Evolutionary conservation across 2,329 filamentous ascomycete species (phyloP).

Genomic region (Fusarium heterosporum): DNA sequence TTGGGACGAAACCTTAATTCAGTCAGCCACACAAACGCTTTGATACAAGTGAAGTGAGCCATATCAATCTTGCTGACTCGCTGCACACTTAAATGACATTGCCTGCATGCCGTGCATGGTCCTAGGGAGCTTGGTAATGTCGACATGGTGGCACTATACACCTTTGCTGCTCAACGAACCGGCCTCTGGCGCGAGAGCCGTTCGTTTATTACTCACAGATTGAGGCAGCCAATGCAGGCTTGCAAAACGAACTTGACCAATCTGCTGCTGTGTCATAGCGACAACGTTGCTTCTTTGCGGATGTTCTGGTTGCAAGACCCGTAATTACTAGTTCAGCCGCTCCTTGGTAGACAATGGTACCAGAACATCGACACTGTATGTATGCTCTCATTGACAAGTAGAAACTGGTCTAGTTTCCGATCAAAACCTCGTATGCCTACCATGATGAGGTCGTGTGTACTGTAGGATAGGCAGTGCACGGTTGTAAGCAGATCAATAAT

Average conservation of each 20-base stretch:
- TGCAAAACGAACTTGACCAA: neutral
- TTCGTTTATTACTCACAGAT: neutral
- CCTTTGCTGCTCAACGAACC: neutral
- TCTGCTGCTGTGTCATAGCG: neutral
- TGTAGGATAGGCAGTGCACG: neutral
- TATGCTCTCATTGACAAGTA: neutral
- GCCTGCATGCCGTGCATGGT: constrained; percentile 6
- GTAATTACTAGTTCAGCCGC: neutral
- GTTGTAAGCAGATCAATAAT: neutral
- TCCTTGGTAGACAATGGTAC: neutral
- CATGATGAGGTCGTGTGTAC: neutral
- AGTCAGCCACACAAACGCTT: neutral
- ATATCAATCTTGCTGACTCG: constrained; percentile 17
- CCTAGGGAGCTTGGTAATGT: constrained; percentile 3
- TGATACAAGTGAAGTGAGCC: constrained; percentile 10
- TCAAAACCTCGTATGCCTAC: neutral
- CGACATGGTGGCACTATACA: constrained; percentile 1
- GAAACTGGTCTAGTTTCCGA: neutral
- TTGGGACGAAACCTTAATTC: neutral
- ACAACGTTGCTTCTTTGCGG: constrained; percentile 11
- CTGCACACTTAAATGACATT: constrained; percentile 14
- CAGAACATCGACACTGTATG: neutral
- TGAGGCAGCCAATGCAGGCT: neutral
- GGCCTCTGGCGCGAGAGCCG: neutral
- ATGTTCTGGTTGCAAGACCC: neutral